Evolutionary conservation across 352 stramenopile species (phyloP).

Genomic region (Phytophthora agathidicida): DNA sequence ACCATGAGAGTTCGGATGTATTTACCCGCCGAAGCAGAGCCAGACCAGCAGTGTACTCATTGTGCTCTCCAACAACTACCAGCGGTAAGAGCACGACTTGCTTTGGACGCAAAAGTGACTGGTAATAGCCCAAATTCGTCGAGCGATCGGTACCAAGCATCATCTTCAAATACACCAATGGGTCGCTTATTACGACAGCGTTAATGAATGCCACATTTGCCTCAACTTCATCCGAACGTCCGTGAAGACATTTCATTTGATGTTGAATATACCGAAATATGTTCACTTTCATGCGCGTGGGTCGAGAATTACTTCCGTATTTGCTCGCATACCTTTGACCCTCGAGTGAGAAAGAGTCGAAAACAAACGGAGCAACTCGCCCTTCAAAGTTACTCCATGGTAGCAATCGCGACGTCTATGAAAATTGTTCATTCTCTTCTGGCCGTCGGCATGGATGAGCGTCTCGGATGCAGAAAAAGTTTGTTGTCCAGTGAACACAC

Average conservation of each 20-base stretch:
- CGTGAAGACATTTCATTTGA: conserved; percentile 31
- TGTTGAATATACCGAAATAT: conserved; percentile 30
- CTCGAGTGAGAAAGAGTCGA: neutral
- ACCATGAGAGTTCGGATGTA: conserved; percentile 5
- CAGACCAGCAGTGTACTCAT: conserved; percentile 14
- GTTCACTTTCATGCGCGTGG: conserved; percentile 7
- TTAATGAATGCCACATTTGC: conserved; percentile 46
- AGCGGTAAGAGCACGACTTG: conserved; percentile 18
- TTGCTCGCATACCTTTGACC: neutral
- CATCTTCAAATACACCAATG: conserved; percentile 28
- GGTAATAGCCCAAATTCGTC: conserved; percentile 20
- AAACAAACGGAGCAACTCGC: neutral
- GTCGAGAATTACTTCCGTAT: neutral
- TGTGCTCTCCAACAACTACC: conserved; percentile 1
- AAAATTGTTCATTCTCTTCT: neutral
- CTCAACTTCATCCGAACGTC: conserved; percentile 19
- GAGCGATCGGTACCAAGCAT: neutral
- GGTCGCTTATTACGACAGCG: conserved; percentile 43
- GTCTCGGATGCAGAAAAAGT: conserved; percentile 32
- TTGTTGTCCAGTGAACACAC: conserved; percentile 33
- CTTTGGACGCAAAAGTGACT: conserved; percentile 4
- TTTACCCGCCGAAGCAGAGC: conserved; percentile 7
- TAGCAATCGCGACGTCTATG: neutral
- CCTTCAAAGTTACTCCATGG: no score
- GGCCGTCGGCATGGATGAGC: neutral